These are phyloP conservation scores for Calonectria pseudoturangicola DNA, from an alignment of 2,329 filamentous ascomycete genomes.

Conservation along the genomic window DNA sequence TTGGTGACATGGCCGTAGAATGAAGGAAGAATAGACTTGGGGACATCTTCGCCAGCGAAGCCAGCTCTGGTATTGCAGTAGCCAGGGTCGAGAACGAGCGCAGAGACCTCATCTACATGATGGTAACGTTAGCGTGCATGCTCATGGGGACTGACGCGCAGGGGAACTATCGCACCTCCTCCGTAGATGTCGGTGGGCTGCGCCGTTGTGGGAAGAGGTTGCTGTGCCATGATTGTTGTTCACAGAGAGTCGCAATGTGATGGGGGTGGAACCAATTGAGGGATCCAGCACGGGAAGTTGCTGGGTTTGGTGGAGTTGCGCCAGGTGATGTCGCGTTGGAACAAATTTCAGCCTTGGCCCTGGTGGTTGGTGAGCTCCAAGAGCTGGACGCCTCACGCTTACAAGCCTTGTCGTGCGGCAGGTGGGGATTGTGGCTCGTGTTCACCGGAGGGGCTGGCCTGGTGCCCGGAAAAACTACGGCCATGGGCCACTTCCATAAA, in stretches of 20 bases:
- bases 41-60: constrained; percentile 97
- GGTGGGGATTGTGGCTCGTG: constrained; percentile 44
- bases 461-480: constrained; percentile 50
- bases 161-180: constrained; percentile 69
- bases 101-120: constrained; percentile 91
- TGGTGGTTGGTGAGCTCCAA: constrained; percentile 51
- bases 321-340: constrained; percentile 56
- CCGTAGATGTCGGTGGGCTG: constrained; percentile 79
- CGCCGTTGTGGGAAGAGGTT: constrained; percentile 72
- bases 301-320: constrained; percentile 53
- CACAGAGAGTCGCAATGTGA: constrained; percentile 32
- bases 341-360: constrained; percentile 58
- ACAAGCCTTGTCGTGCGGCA: constrained; percentile 38
- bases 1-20: constrained; percentile 82
- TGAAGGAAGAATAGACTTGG: constrained; percentile 93
- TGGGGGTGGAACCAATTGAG: constrained; percentile 53
- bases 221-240: constrained; percentile 69
- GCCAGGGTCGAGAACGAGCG: constrained; percentile 95
- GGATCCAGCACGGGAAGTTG: constrained; percentile 51
- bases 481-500: constrained; percentile 44
- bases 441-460: constrained; percentile 22
- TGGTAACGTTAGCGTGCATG: constrained; percentile 46
- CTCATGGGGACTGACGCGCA: constrained; percentile 43
- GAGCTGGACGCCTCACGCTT: constrained; percentile 41
- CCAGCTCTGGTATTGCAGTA: constrained; percentile 94